Conservation (phyloP, 2,329 filamentous ascomycete genomes). For the Fusarium lateritium region DNA sequence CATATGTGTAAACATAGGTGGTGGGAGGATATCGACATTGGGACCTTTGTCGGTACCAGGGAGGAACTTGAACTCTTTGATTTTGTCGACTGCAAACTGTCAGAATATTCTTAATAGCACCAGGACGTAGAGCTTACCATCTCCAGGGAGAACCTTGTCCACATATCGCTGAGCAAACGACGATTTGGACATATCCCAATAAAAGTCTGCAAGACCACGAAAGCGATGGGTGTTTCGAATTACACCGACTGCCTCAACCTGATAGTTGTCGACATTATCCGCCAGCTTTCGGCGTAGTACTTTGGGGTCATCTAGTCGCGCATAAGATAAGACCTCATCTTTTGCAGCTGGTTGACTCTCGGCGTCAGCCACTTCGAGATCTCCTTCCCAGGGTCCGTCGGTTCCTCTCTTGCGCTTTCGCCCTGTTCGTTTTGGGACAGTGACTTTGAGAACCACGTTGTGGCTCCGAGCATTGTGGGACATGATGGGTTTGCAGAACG, state of each 20-base stretch:
- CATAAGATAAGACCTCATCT: conserved; percentile 58
- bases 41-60: conserved; percentile 71
- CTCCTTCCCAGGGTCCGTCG: conserved; percentile 72
- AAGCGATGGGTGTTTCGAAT: conserved; percentile 90
- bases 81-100: conserved; percentile 59
- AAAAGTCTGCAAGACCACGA: conserved; percentile 88
- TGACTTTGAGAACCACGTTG: conserved; percentile 89
- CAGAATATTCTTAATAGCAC: conserved; percentile 1
- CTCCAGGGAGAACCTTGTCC: conserved; percentile 78
- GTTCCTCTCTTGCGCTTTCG: conserved; percentile 88
- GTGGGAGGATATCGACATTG: conserved; percentile 81
- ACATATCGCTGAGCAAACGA: conserved; percentile 80
- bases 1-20: conserved; percentile 82
- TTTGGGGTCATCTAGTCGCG: conserved; percentile 67
- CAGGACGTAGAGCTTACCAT: conserved; percentile 65
- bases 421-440: conserved; percentile 88
- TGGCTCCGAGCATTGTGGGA: conserved; percentile 83
- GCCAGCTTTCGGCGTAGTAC: conserved; percentile 74
- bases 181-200: conserved; percentile 79
- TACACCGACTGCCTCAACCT: conserved; percentile 78
- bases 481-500: conserved; percentile 81
- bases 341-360: conserved; percentile 26
- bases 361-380: conserved; percentile 53
- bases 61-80: conserved; percentile 76
- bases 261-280: conserved; percentile 79